These are phyloP conservation scores for Tephrocybe sp. DNA, from an alignment of 768 basidiomycete genomes.

Conservation along the genomic window DNA sequence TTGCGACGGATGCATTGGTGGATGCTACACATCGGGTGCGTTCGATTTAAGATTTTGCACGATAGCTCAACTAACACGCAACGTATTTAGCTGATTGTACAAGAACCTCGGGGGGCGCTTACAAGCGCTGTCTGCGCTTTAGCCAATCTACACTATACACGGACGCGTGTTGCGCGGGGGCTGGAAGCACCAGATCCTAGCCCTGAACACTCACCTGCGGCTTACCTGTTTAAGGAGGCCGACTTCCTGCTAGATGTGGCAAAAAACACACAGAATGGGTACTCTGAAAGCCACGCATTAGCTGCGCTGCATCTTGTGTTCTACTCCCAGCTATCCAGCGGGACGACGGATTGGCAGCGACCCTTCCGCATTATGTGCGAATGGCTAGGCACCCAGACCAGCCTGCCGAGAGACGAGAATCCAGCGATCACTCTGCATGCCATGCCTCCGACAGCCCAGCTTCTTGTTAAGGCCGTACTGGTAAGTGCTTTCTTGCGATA, in stretches of 20 bases:
- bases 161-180: conserved; percentile 60
- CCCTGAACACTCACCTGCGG: conserved; percentile 55
- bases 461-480: conserved; percentile 68
- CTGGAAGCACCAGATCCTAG: conserved; percentile 50
- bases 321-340: conserved; percentile 70
- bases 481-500: conserved; percentile 43
- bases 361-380: conserved; percentile 71
- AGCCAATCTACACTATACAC: conserved; percentile 65
- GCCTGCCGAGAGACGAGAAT: conserved; percentile 61
- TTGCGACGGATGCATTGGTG: conserved; percentile 58
- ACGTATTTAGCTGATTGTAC: conserved; percentile 44
- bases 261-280: conserved; percentile 49
- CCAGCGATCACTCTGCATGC: conserved; percentile 55
- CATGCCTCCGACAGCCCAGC: conserved; percentile 51
- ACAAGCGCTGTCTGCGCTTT: conserved; percentile 76
- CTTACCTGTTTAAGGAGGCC: conserved; percentile 69
- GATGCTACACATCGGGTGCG: conserved; percentile 67
- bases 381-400: conserved; percentile 64
- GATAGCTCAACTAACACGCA: conserved; percentile 10
- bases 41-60: conserved; percentile 4
- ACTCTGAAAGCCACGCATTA: conserved; percentile 68
- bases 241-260: conserved; percentile 55
- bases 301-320: conserved; percentile 77
- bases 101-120: conserved; percentile 68
- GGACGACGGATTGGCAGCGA: conserved; percentile 64